Percentiles rank a stretch among this genome's conserved stretches.
phyloP scores from a whole-genome alignment of 2,329 filamentous ascomycete genomes.

The Aspergillus arachidicola region DNA sequence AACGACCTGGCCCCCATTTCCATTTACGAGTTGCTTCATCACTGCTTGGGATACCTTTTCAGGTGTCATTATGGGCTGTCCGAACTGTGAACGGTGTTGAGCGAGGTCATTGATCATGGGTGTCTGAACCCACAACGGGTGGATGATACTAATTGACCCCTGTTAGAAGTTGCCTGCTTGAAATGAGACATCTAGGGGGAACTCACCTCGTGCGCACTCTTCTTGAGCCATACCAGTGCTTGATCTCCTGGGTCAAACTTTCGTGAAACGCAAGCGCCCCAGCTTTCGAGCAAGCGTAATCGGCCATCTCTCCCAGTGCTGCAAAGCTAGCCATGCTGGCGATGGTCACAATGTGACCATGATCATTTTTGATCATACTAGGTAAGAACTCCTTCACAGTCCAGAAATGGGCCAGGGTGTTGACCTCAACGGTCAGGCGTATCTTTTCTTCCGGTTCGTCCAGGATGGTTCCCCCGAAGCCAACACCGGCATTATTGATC shows the following conservation, averaged over 20 bases:
- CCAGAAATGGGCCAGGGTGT: conserved; percentile 54
- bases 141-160: conserved; percentile 12
- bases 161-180: conserved; percentile 23
- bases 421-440: conserved; percentile 54
- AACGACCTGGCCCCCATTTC: conserved; percentile 52
- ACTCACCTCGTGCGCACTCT: conserved; percentile 41
- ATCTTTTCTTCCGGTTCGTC: conserved; percentile 48
- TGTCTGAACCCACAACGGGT: conserved; percentile 51
- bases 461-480: conserved; percentile 49
- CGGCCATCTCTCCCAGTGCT: conserved; percentile 50
- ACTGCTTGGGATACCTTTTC: conserved; percentile 50
- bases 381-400: conserved; percentile 56
- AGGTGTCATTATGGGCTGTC: conserved; percentile 37
- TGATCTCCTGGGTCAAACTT: conserved; percentile 43
- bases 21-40: conserved; percentile 52
- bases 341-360: conserved; percentile 60
- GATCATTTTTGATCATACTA: conserved; percentile 52
- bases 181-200: neutral
- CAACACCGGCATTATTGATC: conserved; percentile 56
- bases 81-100: conserved; percentile 30
- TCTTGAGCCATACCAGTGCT: conserved; percentile 36
- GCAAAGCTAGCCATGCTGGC: conserved; percentile 57
- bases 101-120: conserved; percentile 45
- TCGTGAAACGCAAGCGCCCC: conserved; percentile 58
- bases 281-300: conserved; percentile 56